phyloP scores from a whole-genome alignment of 2,329 filamentous ascomycete genomes.

The Botryotinia convoluta region DNA sequence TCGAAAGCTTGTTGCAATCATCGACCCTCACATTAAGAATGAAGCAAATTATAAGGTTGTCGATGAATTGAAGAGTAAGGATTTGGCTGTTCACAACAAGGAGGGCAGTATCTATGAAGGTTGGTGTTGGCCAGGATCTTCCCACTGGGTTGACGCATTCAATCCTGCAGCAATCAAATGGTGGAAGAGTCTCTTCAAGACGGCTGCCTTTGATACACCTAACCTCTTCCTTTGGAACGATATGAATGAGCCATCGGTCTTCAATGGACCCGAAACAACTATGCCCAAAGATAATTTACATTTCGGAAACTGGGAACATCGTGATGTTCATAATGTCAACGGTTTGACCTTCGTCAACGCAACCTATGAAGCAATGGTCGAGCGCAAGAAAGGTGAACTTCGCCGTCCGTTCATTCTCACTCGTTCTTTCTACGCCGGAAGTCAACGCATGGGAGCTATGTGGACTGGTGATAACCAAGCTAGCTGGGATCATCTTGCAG shows the following conservation, averaged over 20 bases:
- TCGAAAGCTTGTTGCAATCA: conserved; percentile 88
- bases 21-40: conserved; percentile 98
- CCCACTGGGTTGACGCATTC: conserved; percentile 94
- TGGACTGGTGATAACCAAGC: conserved; percentile 99
- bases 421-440: conserved; percentile 86
- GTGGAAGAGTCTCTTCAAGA: conserved; percentile 89
- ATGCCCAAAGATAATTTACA: conserved; percentile 99
- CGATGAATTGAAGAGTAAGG: conserved; percentile 79
- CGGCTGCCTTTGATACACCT: conserved; percentile 82
- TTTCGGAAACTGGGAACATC: conserved; percentile 88
- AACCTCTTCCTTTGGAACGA: conserved; percentile 99
- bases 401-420: conserved; percentile 90
- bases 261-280: conserved; percentile 96
- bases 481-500: conserved; percentile 85
- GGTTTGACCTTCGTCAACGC: conserved; percentile 95
- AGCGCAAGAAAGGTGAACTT: conserved; percentile 81
- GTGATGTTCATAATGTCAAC: conserved; percentile 93
- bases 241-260: conserved; percentile 99
- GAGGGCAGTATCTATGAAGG: conserved; percentile 86
- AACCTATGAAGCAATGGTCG: conserved; percentile 79
- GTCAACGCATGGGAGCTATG: conserved; percentile 89
- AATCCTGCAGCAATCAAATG: conserved; percentile 87
- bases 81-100: conserved; percentile 84
- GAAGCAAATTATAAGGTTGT: conserved; percentile 72
- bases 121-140: conserved; percentile 98